Percentiles rank a stretch among this genome's conserved stretches.
phyloP scores from a whole-genome alignment of 441 rosid genomes.

The Jatropha multifida region DNA sequence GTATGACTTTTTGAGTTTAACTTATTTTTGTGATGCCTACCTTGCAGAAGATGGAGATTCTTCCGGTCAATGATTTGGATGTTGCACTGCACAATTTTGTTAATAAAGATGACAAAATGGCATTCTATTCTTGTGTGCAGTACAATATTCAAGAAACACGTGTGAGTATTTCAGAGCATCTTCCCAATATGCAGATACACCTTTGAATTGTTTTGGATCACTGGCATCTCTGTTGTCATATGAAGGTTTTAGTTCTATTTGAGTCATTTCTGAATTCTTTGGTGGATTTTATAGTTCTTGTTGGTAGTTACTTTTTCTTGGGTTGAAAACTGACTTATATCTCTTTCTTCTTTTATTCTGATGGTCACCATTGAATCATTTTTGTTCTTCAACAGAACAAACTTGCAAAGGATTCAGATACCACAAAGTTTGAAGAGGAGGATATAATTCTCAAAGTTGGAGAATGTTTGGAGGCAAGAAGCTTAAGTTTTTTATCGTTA shows the following conservation, averaged over 20 bases:
- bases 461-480: constrained; percentile 91
- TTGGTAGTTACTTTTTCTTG: neutral
- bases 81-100: constrained; percentile 87
- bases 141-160: constrained; percentile 95
- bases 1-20: neutral
- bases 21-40: constrained; percentile 23
- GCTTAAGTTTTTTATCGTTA: constrained; percentile 21
- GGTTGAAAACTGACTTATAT: constrained; percentile 1
- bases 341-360: constrained; percentile 9
- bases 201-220: constrained; percentile 10
- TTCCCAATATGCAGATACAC: constrained; percentile 10
- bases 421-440: constrained; percentile 62
- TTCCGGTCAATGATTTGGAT: constrained; percentile 93
- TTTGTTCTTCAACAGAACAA: constrained; percentile 53
- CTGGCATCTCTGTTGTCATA: constrained; percentile 7
- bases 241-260: neutral
- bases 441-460: constrained; percentile 90
- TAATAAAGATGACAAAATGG: constrained; percentile 93
- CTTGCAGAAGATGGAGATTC: constrained; percentile 97
- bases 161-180: constrained; percentile 55
- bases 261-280: neutral
- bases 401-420: constrained; percentile 78
- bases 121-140: constrained; percentile 82
- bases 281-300: neutral
- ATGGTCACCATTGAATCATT: constrained; percentile 12